phyloP scores from a whole-genome alignment of 2,329 filamentous ascomycete genomes.

The Amesomyces nigricolor region DNA sequence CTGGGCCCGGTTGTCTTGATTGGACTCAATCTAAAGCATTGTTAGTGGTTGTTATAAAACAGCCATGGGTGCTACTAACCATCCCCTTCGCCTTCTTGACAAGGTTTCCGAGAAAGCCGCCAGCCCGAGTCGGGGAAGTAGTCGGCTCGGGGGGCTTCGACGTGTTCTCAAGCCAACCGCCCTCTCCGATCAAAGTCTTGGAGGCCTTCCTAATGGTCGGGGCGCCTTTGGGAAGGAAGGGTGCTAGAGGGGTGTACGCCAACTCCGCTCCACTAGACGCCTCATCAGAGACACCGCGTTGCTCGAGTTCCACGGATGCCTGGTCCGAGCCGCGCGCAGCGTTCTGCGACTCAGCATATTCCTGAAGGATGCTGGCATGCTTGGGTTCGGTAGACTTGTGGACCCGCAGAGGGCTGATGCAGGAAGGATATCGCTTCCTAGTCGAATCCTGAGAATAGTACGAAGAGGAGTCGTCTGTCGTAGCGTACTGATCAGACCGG shows the following conservation, averaged over 20 bases:
- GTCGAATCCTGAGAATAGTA: conserved; percentile 31
- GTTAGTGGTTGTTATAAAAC: conserved; percentile 2
- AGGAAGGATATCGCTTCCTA: conserved; percentile 13
- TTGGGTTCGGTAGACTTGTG: conserved; percentile 19
- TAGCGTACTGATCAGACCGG: background rate
- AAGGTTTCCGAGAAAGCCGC: conserved; percentile 41
- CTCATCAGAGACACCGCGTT: background rate
- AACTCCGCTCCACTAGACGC: background rate
- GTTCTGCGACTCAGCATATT: conserved; percentile 15
- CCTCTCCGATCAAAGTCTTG: conserved; percentile 50
- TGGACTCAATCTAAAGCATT: conserved; percentile 22
- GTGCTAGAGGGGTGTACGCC: conserved; percentile 27
- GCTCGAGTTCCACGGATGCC: background rate
- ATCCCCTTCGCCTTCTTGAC: conserved; percentile 51
- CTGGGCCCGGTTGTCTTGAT: conserved; percentile 35
- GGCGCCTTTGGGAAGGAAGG: conserved; percentile 34
- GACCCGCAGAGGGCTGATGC: conserved; percentile 28
- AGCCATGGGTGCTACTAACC: conserved; percentile 32
- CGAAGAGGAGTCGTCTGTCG: conserved; percentile 27
- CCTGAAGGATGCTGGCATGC: conserved; percentile 20
- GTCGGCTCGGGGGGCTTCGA: conserved; percentile 14
- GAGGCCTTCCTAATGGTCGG: conserved; percentile 39
- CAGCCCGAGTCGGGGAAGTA: conserved; percentile 25
- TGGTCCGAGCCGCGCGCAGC: conserved; percentile 6
- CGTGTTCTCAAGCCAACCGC: conserved; percentile 52